Base-by-base conservation (phyloP, 345 rosid species). In the Draba incana region DNA sequence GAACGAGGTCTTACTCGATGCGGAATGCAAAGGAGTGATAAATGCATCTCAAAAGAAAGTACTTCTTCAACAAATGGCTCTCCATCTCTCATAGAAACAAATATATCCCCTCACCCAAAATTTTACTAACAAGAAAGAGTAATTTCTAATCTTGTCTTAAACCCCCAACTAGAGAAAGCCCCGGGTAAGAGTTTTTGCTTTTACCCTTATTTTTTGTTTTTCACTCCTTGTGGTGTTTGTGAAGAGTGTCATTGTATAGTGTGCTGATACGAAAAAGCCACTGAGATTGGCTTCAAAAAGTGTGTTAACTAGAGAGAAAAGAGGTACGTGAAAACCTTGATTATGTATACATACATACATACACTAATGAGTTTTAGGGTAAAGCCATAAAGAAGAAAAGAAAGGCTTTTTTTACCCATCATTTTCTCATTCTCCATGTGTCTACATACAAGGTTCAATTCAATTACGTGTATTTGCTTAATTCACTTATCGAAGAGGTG, bases 21-120 rank as follows among this genome's bases (percentile, higher is more conserved):
- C 90, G 1, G 86, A 86, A 75, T 82, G 86, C 65, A 86, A 84
- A 69, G 90, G 90, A 69, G 81, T 84, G 27, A 86, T 86, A 54
- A 84, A 75, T 48, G 80, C 88, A 16, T 80, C 86, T 42, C 90
- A 86, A 66, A 84, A 79, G 86, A 86, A 80, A 71, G 70, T 63
- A 14, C 78, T 86, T 16, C 85, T 86, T 49, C 86, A 82, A 49
- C 84, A 86, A 73, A 78, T 84, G 82, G 88, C 90, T 59, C 70
- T 86, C 64, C 79, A 69, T 51, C 87, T 86, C 67, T 74, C 85
- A 0, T 82, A 71, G 68, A 8, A 41, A 14, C 15, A 8, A 64
- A 45, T 1, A 12, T 16, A 59, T 3, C 51, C 37, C 5, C 62
- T 37, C 57, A 51, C 42, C 42, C 80, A 61, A 77, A 35, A 33